Base-by-base conservation (phyloP, 495 filamentous ascomycete genomes). In the Trichoderma erinaceum region DNA sequence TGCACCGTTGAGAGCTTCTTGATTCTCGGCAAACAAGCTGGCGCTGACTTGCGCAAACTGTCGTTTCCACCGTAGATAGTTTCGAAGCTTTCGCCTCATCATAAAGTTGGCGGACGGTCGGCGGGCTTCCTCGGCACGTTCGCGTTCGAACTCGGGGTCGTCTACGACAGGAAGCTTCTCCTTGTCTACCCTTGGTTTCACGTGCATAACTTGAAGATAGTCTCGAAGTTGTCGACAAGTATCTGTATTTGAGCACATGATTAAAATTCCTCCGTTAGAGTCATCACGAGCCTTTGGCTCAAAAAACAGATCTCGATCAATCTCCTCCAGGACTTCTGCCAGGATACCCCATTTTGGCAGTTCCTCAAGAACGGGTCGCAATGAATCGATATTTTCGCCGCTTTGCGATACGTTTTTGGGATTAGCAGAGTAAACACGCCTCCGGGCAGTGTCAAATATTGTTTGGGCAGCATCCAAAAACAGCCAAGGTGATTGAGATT, bases 391-490 rank as follows among this genome's bases (percentile, higher is more conserved):
- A 8, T 78, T 79, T 23, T 76, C 76, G 46, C 80, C 78, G 16
- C 44, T 41, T 6, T 32, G 18, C 41, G 44, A 32, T 12, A 46
- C 41, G 11, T 76, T 74, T 27, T 76, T 82, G 12, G 78, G 73
- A 50, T 71, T 81, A 44, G 75, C 79, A 43, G 89, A 84, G 72
- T 97, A 99, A n/a, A 96, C 93, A 68, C 95, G 84, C 27, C 89
- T 85, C 74, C 92, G 97, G 0, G 95, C 92, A 13, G 92, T 93
- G 64, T 90, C 90, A 68, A 99, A 98, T 4, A 99, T 92, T 43
- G 90, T 92, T 77, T 97, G 90, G 4, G 95, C 95, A 27, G 94
- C 93, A 77, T 98, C 95, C 16, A 97, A 85, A 73, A 97, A 98
- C 12, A 98, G 84, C 95, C 95, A 99, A 0, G 95, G 95, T 3